Percentiles rank a stretch among this genome's conserved stretches.
phyloP scores from a whole-genome alignment of 2,329 filamentous ascomycete genomes.

The Alternaria infectoria region DNA sequence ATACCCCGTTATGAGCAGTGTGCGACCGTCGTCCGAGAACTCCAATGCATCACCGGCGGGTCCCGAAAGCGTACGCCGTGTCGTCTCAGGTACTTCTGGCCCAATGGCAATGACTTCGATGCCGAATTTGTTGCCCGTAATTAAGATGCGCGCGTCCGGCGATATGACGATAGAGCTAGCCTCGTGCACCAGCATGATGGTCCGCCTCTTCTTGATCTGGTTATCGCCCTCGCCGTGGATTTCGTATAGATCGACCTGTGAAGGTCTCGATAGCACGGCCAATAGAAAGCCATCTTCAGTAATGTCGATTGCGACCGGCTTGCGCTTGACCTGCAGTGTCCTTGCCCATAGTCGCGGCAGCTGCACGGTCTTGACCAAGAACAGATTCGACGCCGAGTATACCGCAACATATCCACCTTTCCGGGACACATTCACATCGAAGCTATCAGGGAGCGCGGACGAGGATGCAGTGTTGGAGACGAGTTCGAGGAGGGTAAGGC shows the following conservation, averaged over 20 bases:
- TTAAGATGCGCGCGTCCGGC: conserved; percentile 80
- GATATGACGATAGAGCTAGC: conserved; percentile 81
- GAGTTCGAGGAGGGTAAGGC: conserved; percentile 45
- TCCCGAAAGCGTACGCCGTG: conserved; percentile 45
- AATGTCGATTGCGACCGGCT: conserved; percentile 69
- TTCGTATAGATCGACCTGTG: conserved; percentile 87
- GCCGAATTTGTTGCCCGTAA: conserved; percentile 84
- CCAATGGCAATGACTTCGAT: conserved; percentile 84
- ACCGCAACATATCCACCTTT: conserved; percentile 47
- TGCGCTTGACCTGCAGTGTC: conserved; percentile 47
- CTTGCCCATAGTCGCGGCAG: conserved; percentile 46
- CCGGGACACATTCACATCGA: conserved; percentile 47
- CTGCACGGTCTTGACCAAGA: conserved; percentile 46
- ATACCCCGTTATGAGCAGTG: conserved; percentile 48
- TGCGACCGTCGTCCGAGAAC: conserved; percentile 50
- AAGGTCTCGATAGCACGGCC: conserved; percentile 80
- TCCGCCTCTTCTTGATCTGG: conserved; percentile 71
- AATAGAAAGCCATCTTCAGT: conserved; percentile 77
- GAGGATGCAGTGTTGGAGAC: conserved; percentile 48
- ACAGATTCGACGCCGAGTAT: conserved; percentile 47
- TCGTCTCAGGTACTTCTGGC: conserved; percentile 57
- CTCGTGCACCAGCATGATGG: conserved; percentile 77
- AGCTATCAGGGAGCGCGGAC: conserved; percentile 47
- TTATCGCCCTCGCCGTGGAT: conserved; percentile 56
- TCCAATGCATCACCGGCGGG: conserved; percentile 46